These are phyloP conservation scores for Neohortaea acidophila DNA, from an alignment of 495 filamentous ascomycete species.

Conservation along the genomic window DNA sequence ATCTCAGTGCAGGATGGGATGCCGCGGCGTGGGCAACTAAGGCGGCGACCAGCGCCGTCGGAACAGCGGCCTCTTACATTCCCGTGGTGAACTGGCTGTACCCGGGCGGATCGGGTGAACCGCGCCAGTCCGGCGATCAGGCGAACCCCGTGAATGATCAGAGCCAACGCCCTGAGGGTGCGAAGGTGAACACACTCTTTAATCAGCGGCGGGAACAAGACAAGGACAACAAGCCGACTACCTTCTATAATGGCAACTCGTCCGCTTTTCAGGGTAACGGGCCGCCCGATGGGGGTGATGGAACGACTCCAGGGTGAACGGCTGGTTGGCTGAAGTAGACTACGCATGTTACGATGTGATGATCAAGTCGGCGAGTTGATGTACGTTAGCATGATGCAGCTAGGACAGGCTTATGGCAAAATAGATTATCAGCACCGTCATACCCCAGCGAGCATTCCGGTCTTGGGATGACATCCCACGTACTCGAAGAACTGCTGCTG, in stretches of 20 bases:
- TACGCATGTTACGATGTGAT: too few species aligned
- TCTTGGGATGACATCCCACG: slow-evolving; percentile 23
- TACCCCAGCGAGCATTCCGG: slow-evolving; percentile 24
- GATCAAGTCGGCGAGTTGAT: too few species aligned
- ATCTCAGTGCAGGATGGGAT: slow-evolving; percentile 23
- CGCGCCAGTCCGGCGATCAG: too few species aligned
- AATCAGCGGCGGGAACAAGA: slow-evolving; percentile 31
- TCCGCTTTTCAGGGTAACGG: slow-evolving; percentile 66
- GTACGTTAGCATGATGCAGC: too few species aligned
- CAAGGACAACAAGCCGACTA: slow-evolving; percentile 35
- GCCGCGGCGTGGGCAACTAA: too few species aligned
- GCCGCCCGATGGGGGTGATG: too few species aligned
- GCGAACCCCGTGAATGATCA: too few species aligned
- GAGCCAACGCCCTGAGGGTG: slow-evolving; percentile 4
- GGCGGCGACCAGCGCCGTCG: background rate
- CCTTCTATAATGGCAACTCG: slow-evolving; percentile 84
- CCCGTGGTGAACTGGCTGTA: slow-evolving; percentile 17
- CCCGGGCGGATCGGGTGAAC: too few species aligned
- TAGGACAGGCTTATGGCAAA: too few species aligned
- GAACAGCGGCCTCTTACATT: slow-evolving; percentile 19
- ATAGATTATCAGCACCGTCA: too few species aligned
- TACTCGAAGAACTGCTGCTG: slow-evolving; percentile 29
- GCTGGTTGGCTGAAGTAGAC: too few species aligned
- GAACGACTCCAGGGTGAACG: too few species aligned
- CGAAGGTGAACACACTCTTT: slow-evolving; percentile 39